Conservation (phyloP, 306 rosid genomes). For the Casuarina equisetifolia region DNA sequence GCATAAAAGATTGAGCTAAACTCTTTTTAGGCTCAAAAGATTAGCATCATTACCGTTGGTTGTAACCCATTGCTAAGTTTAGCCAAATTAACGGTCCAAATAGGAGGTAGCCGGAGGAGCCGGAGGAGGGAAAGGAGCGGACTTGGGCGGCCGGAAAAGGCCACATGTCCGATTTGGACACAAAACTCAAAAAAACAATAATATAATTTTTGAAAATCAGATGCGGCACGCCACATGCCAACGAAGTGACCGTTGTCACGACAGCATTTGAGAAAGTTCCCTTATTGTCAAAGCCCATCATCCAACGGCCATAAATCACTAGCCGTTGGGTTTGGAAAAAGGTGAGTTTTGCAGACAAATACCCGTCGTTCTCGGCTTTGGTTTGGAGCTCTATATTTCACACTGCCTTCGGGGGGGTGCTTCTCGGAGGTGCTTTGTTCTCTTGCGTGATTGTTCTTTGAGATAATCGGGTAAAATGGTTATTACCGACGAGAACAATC, state of each 20-base stretch:
- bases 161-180: constrained; percentile 23
- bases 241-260: constrained; percentile 69
- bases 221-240: constrained; percentile 44
- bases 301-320: constrained; percentile 79
- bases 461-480: constrained; percentile 43
- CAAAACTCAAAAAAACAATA: not conserved
- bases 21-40: too few species aligned
- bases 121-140: not conserved
- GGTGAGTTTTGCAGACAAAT: constrained; percentile 36
- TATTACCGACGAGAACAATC: constrained; percentile 53
- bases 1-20: too few species aligned
- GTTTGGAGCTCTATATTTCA: constrained; percentile 8
- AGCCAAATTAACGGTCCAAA: not conserved
- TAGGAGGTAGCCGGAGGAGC: not conserved
- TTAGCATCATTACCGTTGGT: too few species aligned
- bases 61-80: not conserved
- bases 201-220: constrained; percentile 37
- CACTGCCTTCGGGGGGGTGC: not conserved
- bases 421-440: not conserved
- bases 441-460: constrained; percentile 26
- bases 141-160: not conserved
- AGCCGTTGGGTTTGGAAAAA: constrained; percentile 88
- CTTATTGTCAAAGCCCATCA: constrained; percentile 21
- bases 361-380: constrained; percentile 28
- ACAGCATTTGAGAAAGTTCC: constrained; percentile 23